phyloP scores from a whole-genome alignment of 129 eudicot species.

The Logfia minima region DNA sequence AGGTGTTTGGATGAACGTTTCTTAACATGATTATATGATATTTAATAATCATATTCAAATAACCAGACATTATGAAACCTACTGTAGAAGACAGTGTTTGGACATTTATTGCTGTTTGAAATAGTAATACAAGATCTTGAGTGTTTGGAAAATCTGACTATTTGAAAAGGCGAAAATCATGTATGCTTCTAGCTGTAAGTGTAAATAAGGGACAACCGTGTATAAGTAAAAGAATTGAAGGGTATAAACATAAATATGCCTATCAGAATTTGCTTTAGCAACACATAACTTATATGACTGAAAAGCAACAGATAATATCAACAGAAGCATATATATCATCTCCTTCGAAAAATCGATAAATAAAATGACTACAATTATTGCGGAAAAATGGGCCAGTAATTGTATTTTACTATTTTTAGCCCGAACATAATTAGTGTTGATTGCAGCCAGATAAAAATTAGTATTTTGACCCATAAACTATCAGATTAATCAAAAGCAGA shows the following conservation, averaged over 20 bases:
- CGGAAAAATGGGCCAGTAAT: not conserved
- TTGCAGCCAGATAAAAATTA: not conserved
- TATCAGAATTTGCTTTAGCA: not conserved
- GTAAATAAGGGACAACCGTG: not conserved
- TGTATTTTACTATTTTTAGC: not conserved
- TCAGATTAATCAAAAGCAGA: not conserved
- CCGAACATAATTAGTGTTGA: not conserved
- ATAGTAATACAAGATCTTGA: not conserved
- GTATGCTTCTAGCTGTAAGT: not conserved
- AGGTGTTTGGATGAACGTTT: not conserved
- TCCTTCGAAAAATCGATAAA: too few species aligned
- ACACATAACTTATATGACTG: not conserved
- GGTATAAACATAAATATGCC: not conserved
- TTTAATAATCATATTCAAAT: not conserved
- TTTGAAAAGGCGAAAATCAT: not conserved
- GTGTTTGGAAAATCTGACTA: not conserved
- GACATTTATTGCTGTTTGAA: not conserved
- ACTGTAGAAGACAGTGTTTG: not conserved
- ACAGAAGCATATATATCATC: too few species aligned
- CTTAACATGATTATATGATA: not conserved
- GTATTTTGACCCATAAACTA: not conserved
- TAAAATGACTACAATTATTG: not conserved
- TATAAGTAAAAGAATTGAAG: too few species aligned
- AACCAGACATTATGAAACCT: not conserved
- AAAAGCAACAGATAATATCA: too few species aligned